Base-by-base conservation (phyloP, 2,329 filamentous ascomycete genomes). In the Aspergillus sp. region DNA sequence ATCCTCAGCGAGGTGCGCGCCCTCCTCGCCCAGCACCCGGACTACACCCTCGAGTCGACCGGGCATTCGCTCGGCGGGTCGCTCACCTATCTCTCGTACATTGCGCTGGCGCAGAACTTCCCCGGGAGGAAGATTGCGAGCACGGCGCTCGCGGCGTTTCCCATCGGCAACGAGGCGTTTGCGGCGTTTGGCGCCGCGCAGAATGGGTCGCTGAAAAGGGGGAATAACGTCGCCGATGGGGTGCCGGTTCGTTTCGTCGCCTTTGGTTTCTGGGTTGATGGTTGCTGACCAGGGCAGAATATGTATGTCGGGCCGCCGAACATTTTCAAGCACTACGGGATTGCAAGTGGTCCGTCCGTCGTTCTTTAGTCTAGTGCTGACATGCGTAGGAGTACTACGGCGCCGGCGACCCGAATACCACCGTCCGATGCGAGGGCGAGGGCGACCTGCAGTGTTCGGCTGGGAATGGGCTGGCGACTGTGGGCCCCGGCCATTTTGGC, bases 31-130 rank as follows among this genome's bases (percentile, higher is more conserved):
- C 49, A 64, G 20, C 65, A 67, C 31, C 66, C 66, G 1, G 60
- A 58, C 14, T 69, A 67, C 45, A 62, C 60, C 5, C 45, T 68
- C 6, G 65, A 69, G 40, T 62, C 64, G 4, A 62, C 64, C 14
- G 65, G 66, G 10, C 66, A 70, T 50, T 69, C 66, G 1, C 61
- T 69, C 0, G 66, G 66, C 36, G 66, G 67, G 5, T 32, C 67
- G 1, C 61, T 69, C 9, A 69, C 67, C 1, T 69, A 67, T 43
- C 53, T 69, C 31, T 67, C 65, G 11, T 69, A 68, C 43, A 61
- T 69, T 23, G 65, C 64, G 16, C 54, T 69, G 17, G 53, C 64
- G 1, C 61, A 67, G 31, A 66, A 68, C 43, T 69, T 69, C 52
- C 66, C 67, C 1, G 57, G 45, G 6, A 67, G 62, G 31, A 13